Base-by-base conservation (phyloP, 169 alveolate genomes). In the Eimeria tenella region DNA sequence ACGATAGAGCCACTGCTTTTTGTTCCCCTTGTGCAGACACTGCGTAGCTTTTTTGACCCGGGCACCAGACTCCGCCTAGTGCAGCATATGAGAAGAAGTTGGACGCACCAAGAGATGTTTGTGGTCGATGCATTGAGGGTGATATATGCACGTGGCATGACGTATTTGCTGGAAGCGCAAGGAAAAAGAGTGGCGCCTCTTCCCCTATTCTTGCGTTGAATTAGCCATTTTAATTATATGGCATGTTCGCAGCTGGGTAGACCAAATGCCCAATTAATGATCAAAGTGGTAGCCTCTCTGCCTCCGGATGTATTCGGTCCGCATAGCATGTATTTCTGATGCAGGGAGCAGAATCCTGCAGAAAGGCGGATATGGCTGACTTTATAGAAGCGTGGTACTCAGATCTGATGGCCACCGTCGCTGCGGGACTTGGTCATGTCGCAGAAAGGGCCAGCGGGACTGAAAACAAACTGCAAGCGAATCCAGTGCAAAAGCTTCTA, bases 381-480 rank as follows among this genome's bases (percentile, higher is more conserved):
- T 79, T 79, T 49, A 21, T 50, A 19, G 87, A 79, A 21, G 63
- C 87, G 70, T 79, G 87, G 87, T 79, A 79, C 50, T 52, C 87
- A 10, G 87, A 79, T 50, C 70, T 79, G 63, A 63, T 79, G 52
- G 87, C 63, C 13, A 79, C 87, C 11, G 87, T 68, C 50, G 87
- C 87, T 3, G 87, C 17, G 19, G 87, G 87, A 79, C 63, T 79
- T 17, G 13, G 71, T 5, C 50, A 3, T 9, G 19, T 9, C 25
- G 17, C 70, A 52, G 71, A 79, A 52, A 17, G 19, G 50, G 5
- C 70, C 10, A 53, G 19, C 52, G 68, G 70, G 11, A 9, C 50
- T 4, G 63, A 42, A 79, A 53, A 8, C 42, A 9, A 8, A n/a
- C 11, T 49, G 25, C 23, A 56, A 13, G 8, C 87, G 17, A 11